Conservation (phyloP, 1,139 yeast species). For the Protomyces arabidopsidicola region DNA sequence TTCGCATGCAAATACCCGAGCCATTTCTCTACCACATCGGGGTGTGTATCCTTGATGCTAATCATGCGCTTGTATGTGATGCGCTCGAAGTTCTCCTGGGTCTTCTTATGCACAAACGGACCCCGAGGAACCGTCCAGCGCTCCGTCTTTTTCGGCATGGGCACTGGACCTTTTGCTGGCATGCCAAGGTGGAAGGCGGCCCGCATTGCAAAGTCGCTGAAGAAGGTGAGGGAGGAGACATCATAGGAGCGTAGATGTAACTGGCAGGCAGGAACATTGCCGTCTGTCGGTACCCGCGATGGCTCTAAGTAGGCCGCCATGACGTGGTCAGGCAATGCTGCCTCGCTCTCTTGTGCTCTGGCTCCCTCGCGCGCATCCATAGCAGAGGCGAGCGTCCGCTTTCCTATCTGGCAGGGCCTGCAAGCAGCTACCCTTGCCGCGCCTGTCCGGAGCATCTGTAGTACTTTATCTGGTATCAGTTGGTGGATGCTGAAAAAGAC, state of each 20-base stretch:
- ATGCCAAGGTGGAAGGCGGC: conserved; percentile 86
- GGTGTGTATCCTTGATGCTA: conserved; percentile 75
- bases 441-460: too few species aligned
- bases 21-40: conserved; percentile 79
- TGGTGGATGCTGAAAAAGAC: too few species aligned
- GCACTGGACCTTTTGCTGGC: conserved; percentile 68
- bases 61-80: conserved; percentile 71
- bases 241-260: conserved; percentile 70
- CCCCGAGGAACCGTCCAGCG: conserved; percentile 91
- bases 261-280: conserved; percentile 63
- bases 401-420: too few species aligned
- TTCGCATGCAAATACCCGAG: conserved; percentile 74
- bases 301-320: conserved; percentile 82
- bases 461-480: too few species aligned
- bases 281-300: conserved; percentile 57
- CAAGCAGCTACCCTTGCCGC: too few species aligned
- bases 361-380: not conserved
- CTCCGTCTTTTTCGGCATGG: conserved; percentile 67
- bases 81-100: conserved; percentile 91
- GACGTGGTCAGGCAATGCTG: conserved; percentile 64
- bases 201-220: conserved; percentile 79
- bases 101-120: conserved; percentile 90
- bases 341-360: not conserved
- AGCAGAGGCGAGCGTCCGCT: not conserved
- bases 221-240: conserved; percentile 64